Percentiles rank a stretch among this genome's conserved stretches.
Conservation (phyloP, 2,329 filamentous ascomycete genomes). For the Cercospora sp. region DNA sequence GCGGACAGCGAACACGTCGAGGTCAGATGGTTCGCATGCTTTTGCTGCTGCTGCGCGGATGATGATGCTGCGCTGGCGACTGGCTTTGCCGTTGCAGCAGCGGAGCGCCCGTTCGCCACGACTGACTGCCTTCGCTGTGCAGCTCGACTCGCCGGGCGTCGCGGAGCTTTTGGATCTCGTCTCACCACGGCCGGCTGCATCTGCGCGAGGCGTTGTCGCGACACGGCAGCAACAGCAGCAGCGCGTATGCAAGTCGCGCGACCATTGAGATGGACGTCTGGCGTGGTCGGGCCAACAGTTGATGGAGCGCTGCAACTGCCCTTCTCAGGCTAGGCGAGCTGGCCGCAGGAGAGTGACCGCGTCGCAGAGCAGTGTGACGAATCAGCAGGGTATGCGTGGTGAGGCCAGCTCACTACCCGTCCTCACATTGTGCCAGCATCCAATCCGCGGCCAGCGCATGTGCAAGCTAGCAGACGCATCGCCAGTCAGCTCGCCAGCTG, state of each 20-base stretch:
- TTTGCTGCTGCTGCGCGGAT: neutral
- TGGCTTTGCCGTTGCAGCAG: too few species aligned
- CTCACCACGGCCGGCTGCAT: conserved; percentile 3
- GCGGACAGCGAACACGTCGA: neutral
- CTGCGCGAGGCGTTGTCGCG: neutral
- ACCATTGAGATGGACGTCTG: neutral
- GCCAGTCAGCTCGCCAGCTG: conserved; percentile 1
- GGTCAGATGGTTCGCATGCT: conserved; percentile 12
- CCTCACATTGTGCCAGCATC: neutral
- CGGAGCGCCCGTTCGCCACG: neutral
- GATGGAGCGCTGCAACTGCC: conserved; percentile 11
- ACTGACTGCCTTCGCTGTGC: neutral
- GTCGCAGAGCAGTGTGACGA: conserved; percentile 3
- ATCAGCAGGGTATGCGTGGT: neutral
- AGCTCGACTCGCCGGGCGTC: neutral
- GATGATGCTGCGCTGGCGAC: conserved; percentile 1
- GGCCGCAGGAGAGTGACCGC: conserved; percentile 13
- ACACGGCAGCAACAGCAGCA: neutral
- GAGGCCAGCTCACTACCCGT: conserved; percentile 12
- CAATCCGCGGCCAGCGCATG: conserved; percentile 6
- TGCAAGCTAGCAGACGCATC: neutral
- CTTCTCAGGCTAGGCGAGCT: neutral
- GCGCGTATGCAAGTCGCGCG: neutral
- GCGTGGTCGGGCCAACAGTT: neutral
- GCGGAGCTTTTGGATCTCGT: conserved; percentile 7